Percentiles rank a stretch among this genome's conserved stretches.
phyloP scores from a whole-genome alignment of 495 filamentous ascomycete species.

The Rusavskia elegans region DNA sequence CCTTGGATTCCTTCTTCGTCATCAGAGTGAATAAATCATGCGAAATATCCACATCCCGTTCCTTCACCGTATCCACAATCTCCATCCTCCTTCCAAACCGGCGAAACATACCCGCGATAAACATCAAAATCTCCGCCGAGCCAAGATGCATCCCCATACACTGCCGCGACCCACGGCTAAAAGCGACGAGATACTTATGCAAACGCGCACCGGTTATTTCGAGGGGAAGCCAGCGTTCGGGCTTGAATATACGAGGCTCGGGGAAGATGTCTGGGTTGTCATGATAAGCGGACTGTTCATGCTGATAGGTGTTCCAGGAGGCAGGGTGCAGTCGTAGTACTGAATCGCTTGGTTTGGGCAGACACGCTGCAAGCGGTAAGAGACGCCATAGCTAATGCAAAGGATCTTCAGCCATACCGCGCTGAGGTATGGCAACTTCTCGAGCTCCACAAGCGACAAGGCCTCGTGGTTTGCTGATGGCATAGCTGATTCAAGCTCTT shows the following conservation, averaged over 20 bases:
- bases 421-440: no score
- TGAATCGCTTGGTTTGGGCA: no score
- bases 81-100: conserved; percentile 4
- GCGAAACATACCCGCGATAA: conserved; percentile 1
- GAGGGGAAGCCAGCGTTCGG: conserved; percentile 28
- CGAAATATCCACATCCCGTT: conserved; percentile 3
- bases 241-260: conserved; percentile 21
- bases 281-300: no score
- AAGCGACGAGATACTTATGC: not conserved
- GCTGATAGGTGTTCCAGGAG: no score
- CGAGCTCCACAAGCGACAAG: no score
- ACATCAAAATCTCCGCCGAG: conserved; percentile 4
- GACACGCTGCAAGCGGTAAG: no score
- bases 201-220: conserved; percentile 2
- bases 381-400: no score
- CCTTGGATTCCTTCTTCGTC: not conserved
- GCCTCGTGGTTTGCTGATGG: no score
- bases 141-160: conserved; percentile 7
- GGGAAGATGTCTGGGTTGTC: conserved; percentile 14
- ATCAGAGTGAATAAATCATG: conserved; percentile 2
- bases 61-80: conserved; percentile 8
- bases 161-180: conserved; percentile 4
- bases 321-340: no score
- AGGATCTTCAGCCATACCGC: no score
- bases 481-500: no score